phyloP scores from a whole-genome alignment of 352 stramenopile genomes.

The Elongisporangium senticosum region DNA sequence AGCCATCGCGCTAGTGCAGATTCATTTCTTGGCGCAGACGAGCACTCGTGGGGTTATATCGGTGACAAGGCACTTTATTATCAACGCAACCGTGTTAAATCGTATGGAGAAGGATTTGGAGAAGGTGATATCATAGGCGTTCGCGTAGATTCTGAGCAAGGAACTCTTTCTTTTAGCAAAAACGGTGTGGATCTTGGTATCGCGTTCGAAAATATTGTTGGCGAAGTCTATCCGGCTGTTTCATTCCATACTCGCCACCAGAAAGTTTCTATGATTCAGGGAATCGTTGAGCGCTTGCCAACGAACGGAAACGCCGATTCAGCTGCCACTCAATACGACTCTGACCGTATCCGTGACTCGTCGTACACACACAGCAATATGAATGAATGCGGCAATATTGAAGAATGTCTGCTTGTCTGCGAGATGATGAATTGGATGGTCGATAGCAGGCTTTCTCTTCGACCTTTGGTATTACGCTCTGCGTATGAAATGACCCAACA shows the following conservation, averaged over 20 bases:
- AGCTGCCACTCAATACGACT: background rate
- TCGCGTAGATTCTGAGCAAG: constrained; percentile 77
- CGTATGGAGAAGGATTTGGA: constrained; percentile 83
- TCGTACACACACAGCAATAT: background rate
- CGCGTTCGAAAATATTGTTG: constrained; percentile 90
- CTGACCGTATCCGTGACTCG: background rate
- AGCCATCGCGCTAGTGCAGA: constrained; percentile 88
- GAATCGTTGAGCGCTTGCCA: constrained; percentile 5
- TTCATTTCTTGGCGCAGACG: constrained; percentile 96
- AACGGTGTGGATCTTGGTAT: constrained; percentile 84
- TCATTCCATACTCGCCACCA: constrained; percentile 91
- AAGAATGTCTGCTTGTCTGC: constrained; percentile 57
- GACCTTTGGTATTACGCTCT: constrained; percentile 15
- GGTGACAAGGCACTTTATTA: constrained; percentile 98
- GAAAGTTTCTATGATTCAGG: constrained; percentile 53
- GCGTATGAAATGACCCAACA: constrained; percentile 49
- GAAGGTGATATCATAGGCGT: constrained; percentile 86
- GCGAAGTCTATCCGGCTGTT: constrained; percentile 87
- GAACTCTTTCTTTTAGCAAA: constrained; percentile 85
- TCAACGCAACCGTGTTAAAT: constrained; percentile 90
- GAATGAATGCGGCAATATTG: constrained; percentile 22
- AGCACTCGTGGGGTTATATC: constrained; percentile 98
- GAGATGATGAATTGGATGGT: constrained; percentile 52
- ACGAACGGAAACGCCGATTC: background rate
- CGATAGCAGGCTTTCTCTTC: constrained; percentile 13